Evolutionary conservation across 164 flowering plant species (phyloP), one percentile per base, ranked within the genome.

Genomic region (Litsea cubeba): DNA sequence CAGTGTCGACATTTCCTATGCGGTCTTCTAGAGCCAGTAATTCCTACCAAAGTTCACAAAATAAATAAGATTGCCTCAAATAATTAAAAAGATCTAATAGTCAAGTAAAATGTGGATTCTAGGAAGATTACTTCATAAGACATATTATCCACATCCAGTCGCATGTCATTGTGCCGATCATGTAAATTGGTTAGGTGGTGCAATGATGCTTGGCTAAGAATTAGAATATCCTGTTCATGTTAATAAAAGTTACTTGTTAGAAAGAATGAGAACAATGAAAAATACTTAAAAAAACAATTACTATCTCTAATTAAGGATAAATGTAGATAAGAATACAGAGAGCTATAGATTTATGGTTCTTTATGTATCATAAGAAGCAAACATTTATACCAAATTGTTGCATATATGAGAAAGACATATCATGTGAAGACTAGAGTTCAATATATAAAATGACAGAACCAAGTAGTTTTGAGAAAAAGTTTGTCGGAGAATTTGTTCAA

Each of bases 21-120:
- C 91, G 92, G 76, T 91, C 98, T 83, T 84, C 98, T 76, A 93
- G 74, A 22, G 94, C 95, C 83, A 91, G 73, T 32, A 93, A 70
- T 75, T 93, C 98, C 98, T 93, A 80, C 64, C 24, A 28, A 57
- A 54, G 28, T 23, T 69, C 50, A 22, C 46, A 8, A 60, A 60
- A 4, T 20, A 11, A 64, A 23, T 12, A 64, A 23, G 12, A 64
- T 23, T 14, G 12, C 32, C 5, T 23, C 14, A 64, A 11, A 64
- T 8, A 15, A 66, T 67, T 8, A 67, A 66, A 26, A 22, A 50
- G 67, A 71, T 12, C 57, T 54, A 57, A 5, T 24, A 40, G 11
- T 40, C 46, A 40, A 40, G 46, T 40, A 40, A 40, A 40, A 40
- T 40, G 46, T 40, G 46, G 15, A 3, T 6, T 22, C 1, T 32